Conservation (phyloP, 495 filamentous ascomycete species). For the Talaromyces stipitatus region DNA sequence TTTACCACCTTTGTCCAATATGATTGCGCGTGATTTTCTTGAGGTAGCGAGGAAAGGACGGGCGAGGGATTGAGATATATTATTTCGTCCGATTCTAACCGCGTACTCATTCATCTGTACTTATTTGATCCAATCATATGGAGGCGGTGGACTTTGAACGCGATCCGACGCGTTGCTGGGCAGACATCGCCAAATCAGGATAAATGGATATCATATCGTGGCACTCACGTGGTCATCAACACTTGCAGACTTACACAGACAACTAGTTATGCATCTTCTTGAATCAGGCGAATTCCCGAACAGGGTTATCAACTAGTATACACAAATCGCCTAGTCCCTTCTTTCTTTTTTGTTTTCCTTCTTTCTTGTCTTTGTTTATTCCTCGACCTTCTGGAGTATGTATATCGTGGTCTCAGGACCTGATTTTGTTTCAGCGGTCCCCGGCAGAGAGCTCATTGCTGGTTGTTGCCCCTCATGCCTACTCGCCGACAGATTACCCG, state of each 20-base stretch:
- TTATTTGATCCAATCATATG: not conserved
- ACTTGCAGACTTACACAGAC: not conserved
- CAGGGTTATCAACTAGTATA: not conserved
- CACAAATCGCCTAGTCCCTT: not conserved
- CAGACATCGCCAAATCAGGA: not conserved
- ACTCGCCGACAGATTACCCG: slow-evolving; percentile 31
- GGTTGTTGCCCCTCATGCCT: slow-evolving; percentile 26
- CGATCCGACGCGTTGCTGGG: not conserved
- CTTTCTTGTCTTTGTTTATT: not conserved
- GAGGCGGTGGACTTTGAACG: not conserved
- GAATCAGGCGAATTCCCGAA: not conserved
- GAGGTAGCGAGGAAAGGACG: too few relatives aligned
- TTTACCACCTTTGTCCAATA: too few relatives aligned
- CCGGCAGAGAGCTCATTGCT: slow-evolving; percentile 1
- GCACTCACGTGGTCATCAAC: not conserved
- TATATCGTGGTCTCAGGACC: not conserved
- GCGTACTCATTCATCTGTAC: too few relatives aligned
- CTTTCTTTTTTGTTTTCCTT: not conserved
- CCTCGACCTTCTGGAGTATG: not conserved
- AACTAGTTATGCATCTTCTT: not conserved
- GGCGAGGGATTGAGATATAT: too few relatives aligned
- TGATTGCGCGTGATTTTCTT: too few relatives aligned
- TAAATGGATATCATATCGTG: not conserved
- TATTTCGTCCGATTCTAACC: too few relatives aligned
- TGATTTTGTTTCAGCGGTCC: not conserved